These are phyloP conservation scores for Lolium perenne DNA, from an alignment of 176 grass and related monocot species.

Conservation along the genomic window DNA sequence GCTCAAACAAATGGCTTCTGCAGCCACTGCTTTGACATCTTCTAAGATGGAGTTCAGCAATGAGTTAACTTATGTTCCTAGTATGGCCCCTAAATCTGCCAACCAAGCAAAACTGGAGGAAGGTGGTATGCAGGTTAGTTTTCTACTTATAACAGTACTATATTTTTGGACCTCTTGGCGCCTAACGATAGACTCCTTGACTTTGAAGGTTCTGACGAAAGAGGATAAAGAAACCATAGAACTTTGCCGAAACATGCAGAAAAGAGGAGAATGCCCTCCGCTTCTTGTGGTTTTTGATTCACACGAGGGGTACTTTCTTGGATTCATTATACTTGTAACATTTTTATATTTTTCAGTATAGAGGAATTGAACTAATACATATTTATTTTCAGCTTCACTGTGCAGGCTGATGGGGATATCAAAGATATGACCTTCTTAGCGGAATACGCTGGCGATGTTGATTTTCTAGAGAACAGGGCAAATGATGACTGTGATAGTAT, in stretches of 20 bases:
- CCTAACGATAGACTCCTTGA: constrained; percentile 18
- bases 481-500: constrained; percentile 83
- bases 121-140: constrained; percentile 90
- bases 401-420: constrained; percentile 82
- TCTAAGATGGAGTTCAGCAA: constrained; percentile 78
- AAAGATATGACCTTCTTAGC: constrained; percentile 87
- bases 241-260: constrained; percentile 71
- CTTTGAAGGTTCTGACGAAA: constrained; percentile 70
- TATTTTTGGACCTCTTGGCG: neutral
- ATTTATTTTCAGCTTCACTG: constrained; percentile 72
- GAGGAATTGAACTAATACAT: constrained; percentile 32
- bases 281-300: constrained; percentile 87
- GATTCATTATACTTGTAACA: constrained; percentile 18
- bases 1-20: constrained; percentile 84
- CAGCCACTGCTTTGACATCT: constrained; percentile 75
- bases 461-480: constrained; percentile 71
- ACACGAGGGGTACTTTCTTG: constrained; percentile 63
- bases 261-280: constrained; percentile 84
- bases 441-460: constrained; percentile 86
- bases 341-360: neutral
- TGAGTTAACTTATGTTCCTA: constrained; percentile 67
- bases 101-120: constrained; percentile 75
- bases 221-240: constrained; percentile 84
- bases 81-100: constrained; percentile 63
- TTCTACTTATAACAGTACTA: neutral